Evolutionary conservation across 495 filamentous ascomycete species (phyloP), one percentile per base, ranked within the genome.

Genomic region (Xylaria sp.): DNA sequence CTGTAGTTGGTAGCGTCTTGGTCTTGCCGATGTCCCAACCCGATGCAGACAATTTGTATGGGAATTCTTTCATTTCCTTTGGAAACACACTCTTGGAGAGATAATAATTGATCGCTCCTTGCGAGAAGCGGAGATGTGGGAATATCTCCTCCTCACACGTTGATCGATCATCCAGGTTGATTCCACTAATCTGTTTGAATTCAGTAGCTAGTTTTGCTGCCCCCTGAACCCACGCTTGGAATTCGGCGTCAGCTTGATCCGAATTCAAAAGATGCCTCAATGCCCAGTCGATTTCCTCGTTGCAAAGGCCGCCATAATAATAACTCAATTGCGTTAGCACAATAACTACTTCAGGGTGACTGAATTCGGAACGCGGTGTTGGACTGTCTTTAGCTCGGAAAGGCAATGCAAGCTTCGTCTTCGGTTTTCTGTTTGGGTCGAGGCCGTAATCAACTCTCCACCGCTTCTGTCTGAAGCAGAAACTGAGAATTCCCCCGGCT

Each of bases 331-430:
- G 90, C 0, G 92, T 93, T 21, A 95, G 73, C 3, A 89, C 69
- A 31, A 94, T 90, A 44, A 86, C 82, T 0, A 90, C 88, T 74
- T 95, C 92, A 0, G 91, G 91, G 70, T 95, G 91, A 40, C 90
- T 90, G 78, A 91, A 94, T 73, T 94, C 92, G 0, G 92, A 87
- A 4, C 88, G 83, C 0, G 83, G 79, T 0, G 90, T 82, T 5
- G 91, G 91, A 24, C 72, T 85, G 57, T 91, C 92, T 72, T 94
- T 95, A 0, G 89, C 88, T 21, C 88, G 82, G 68, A 87, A 95
- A 0, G 92, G 92, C 0, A 94, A 89, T 5, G 92, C 92, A 2
- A 92, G 83, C 67, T 81, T 82, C 0, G 86, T 87, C 19, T 76
- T 65, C 0, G 80, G 79, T 0, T 52, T 57, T 58, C 88, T 78